Evolutionary conservation across 768 basidiomycete genomes (phyloP).

Genomic region (Neoboletus subvelutipes): DNA sequence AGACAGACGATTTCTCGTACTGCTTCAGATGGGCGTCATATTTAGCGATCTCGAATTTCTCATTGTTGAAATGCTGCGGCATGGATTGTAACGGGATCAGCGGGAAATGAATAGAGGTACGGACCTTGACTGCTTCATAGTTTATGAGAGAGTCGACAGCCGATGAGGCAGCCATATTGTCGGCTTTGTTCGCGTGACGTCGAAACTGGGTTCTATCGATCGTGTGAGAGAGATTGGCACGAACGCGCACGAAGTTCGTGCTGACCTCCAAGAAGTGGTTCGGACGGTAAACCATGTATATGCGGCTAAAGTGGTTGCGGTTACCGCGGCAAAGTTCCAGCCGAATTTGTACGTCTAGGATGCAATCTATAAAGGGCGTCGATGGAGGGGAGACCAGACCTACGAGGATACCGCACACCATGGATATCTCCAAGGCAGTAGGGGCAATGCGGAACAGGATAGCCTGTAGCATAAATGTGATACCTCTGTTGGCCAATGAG

Average conservation of each 20-base stretch:
- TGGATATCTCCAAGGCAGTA: constrained; percentile 91
- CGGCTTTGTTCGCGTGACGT: constrained; percentile 91
- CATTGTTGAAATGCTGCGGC: constrained; percentile 93
- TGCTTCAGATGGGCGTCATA: constrained; percentile 86
- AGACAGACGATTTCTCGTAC: constrained; percentile 90
- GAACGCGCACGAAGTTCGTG: neutral
- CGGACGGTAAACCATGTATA: constrained; percentile 98
- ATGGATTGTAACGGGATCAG: neutral
- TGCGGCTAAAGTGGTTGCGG: constrained; percentile 75
- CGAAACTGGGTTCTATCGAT: constrained; percentile 80
- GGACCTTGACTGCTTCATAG: constrained; percentile 96
- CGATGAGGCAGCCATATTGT: constrained; percentile 92
- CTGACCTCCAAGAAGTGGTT: constrained; percentile 93
- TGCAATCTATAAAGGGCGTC: neutral
- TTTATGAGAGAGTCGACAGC: constrained; percentile 97
- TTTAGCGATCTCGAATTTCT: constrained; percentile 83
- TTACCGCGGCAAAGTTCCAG: constrained; percentile 94
- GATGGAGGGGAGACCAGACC: constrained; percentile 23
- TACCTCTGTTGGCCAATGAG: constrained; percentile 59
- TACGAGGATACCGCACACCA: constrained; percentile 97
- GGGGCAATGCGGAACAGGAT: constrained; percentile 94
- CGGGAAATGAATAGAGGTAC: constrained; percentile 4
- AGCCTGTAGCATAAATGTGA: constrained; percentile 91
- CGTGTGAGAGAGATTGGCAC: neutral
- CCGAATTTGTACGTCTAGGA: constrained; percentile 93